Base-by-base conservation (phyloP, 805 yeast species). In the Blastobotrys chiropterorum region DNA sequence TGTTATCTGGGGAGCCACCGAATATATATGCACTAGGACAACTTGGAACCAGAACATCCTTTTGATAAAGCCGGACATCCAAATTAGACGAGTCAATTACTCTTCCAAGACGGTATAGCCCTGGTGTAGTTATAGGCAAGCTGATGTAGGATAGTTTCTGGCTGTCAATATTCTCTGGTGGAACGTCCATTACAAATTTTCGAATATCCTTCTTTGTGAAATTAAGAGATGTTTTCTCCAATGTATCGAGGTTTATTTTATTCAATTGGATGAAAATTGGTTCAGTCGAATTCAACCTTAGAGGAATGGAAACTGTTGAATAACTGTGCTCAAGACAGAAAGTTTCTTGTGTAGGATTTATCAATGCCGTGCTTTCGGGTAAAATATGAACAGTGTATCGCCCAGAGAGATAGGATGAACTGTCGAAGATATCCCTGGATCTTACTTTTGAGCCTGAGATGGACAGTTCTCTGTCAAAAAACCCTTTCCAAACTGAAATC, bases 321-420 rank as follows among this genome's bases (percentile, higher is more conserved):
- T 52, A 51, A 7, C 48, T 70, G 65, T 49, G 59, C 50, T 54
- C 57, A 8, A 72, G 58, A 69, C 99, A 94, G 54, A 77, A 78
- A 3, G 79, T 73, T 26, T 78, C 81, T 47, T 75, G 79, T 59
- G 81, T 78, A 2, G 97, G 97, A 57, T 90, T 89, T 59, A 94
- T 70, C 61, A 76, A 73, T 3, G 95, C 96, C 0, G 95, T 84
- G 44, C 95, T 85, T 67, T 92, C 97, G 0, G 99, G 98, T 38
- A 94, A 72, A 55, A 86, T 86, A 62, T 90, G 86, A 55, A 94
- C 84, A 0, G 90, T 86, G 62, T 87, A 86, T 43, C 81, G 82
- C 44, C 99, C 99, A 61, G 80, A 85, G 65, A 90, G 85, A 66
- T 90, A 95, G 1, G 56, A 48, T 6, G 79, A 60, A 2, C 76